phyloP scores from a whole-genome alignment of 169 alveolate genomes.

The Plasmodium coatneyi region DNA sequence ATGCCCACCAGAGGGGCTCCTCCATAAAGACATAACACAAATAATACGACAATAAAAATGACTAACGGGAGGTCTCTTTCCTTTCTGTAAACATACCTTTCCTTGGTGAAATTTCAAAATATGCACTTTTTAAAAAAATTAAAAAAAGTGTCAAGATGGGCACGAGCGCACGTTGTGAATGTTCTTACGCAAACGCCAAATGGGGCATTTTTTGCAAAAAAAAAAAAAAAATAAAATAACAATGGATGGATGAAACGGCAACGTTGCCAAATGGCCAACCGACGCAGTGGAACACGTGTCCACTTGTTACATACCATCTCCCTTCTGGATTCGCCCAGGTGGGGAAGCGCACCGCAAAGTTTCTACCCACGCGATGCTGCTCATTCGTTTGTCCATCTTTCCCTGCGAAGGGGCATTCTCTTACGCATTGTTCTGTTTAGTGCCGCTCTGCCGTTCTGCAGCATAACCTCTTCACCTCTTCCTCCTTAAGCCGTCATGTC shows the following conservation, averaged over 20 bases:
- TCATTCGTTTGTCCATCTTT: neutral
- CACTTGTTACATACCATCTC: neutral
- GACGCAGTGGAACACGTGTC: neutral
- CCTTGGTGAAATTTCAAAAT: neutral
- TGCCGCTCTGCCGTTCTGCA: neutral
- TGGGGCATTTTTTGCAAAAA: neutral
- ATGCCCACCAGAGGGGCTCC: neutral
- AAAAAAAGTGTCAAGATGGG: neutral
- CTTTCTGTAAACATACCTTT: neutral
- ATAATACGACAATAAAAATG: neutral
- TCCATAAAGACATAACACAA: neutral
- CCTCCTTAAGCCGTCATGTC: slow-evolving; percentile 32
- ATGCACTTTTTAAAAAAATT: neutral
- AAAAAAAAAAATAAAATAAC: neutral
- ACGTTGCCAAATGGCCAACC: neutral
- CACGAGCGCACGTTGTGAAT: neutral
- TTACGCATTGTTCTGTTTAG: neutral
- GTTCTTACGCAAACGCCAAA: neutral
- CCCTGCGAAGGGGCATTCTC: neutral
- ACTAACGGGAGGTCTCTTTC: neutral
- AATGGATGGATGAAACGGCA: neutral
- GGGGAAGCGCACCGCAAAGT: neutral
- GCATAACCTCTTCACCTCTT: neutral
- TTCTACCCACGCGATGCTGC: neutral
- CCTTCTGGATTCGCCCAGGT: neutral